Percentiles rank a stretch among this genome's conserved stretches.
Conservation (phyloP, 495 filamentous ascomycete genomes). For the Xylaria bambusicola region DNA sequence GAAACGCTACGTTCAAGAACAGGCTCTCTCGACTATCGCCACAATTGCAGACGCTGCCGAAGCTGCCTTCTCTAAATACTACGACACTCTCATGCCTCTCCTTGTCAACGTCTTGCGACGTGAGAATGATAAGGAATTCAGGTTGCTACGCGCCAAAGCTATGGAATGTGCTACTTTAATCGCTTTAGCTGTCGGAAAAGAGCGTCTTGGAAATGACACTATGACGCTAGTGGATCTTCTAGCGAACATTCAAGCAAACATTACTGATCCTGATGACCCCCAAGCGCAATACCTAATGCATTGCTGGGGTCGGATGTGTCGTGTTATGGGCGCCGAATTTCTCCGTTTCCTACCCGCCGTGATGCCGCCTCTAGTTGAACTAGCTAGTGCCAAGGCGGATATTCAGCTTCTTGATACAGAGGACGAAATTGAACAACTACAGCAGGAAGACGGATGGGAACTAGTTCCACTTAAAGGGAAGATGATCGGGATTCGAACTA, state of each 20-base stretch:
- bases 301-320: conserved; percentile 99
- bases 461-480: conserved; percentile 94
- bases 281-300: conserved; percentile 97
- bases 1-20: conserved; percentile 96
- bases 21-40: conserved; percentile 96
- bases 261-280: conserved; percentile 91
- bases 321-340: conserved; percentile 87
- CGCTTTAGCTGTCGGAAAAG: conserved; percentile 90
- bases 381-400: conserved; percentile 94
- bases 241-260: conserved; percentile 81
- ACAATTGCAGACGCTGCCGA: conserved; percentile 98
- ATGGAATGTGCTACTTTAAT: conserved; percentile 99
- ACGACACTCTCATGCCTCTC: conserved; percentile 91
- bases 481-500: conserved; percentile 97
- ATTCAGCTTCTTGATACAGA: conserved; percentile 97
- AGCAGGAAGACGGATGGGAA: conserved; percentile 98
- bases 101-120: conserved; percentile 85
- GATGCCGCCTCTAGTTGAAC: conserved; percentile 88
- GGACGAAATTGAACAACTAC: conserved; percentile 86
- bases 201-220: conserved; percentile 86
- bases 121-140: conserved; percentile 88
- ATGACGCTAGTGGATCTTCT: conserved; percentile 82
- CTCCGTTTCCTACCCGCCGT: conserved; percentile 88
- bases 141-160: conserved; percentile 90
- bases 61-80: conserved; percentile 93